Percentiles rank a stretch among this genome's conserved stretches.
Evolutionary conservation across 495 filamentous ascomycete genomes (phyloP).

Genomic region (Penicillium waksmanii): DNA sequence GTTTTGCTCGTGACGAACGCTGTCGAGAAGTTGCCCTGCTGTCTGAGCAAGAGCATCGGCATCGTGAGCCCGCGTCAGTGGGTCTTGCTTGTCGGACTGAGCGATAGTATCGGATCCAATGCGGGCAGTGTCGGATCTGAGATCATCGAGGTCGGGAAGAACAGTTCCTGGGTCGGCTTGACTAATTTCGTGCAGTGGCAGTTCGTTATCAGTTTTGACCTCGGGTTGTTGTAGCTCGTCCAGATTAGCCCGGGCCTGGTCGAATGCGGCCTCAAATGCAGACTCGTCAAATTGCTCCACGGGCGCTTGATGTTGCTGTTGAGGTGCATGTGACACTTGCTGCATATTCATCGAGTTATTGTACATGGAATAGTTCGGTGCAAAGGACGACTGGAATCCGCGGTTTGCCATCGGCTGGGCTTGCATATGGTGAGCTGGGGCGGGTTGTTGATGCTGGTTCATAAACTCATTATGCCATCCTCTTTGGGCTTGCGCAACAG

Average conservation of each 20-base stretch:
- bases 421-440: conserved; percentile 25
- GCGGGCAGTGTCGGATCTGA: conserved; percentile 34
- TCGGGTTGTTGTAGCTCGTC: conserved; percentile 34
- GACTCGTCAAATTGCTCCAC: conserved; percentile 58
- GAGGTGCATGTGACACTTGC: conserved; percentile 30
- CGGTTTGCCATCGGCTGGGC: conserved; percentile 26
- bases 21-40: conserved; percentile 72
- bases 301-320: conserved; percentile 20
- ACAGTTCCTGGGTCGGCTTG: conserved; percentile 11
- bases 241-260: conserved; percentile 48
- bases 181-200: conserved; percentile 13
- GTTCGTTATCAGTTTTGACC: conserved; percentile 13
- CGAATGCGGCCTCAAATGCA: conserved; percentile 68
- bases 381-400: conserved; percentile 40
- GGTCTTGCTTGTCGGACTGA: conserved; percentile 34
- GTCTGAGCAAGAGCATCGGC: conserved; percentile 71
- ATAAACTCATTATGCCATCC: conserved; percentile 62
- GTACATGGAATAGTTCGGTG: conserved; percentile 32
- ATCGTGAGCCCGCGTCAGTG: conserved; percentile 40
- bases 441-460: conserved; percentile 41
- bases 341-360: conserved; percentile 28
- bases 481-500: conserved; percentile 35
- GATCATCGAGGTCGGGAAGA: conserved; percentile 5
- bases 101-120: conserved; percentile 59
- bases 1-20: conserved; percentile 65